A percentile compares a stretch with the other conserved stretches of the same genome.
These are phyloP conservation scores for Colletotrichum sp. DNA, from an alignment of 2,329 filamentous ascomycete species.

Conservation along the genomic window DNA sequence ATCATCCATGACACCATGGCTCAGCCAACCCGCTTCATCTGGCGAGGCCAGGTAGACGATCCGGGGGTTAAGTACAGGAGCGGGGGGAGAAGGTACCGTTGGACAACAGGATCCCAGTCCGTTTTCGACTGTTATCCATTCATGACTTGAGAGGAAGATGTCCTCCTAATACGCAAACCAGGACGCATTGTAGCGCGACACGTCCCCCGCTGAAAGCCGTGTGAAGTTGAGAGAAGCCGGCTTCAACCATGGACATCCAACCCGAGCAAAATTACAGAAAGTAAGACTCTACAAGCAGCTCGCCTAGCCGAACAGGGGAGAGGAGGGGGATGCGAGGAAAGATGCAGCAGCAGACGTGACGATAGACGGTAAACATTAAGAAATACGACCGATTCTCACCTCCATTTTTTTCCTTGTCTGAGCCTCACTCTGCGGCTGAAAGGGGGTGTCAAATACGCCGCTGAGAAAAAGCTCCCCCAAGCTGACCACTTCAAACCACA, in stretches of 20 bases:
- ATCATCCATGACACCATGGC: constrained; percentile 11
- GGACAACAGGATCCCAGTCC: neutral
- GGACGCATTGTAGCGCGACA: neutral
- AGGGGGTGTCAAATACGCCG: neutral
- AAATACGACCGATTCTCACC: constrained; percentile 3
- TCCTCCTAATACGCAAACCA: neutral
- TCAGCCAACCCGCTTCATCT: constrained; percentile 9
- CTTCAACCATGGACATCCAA: neutral
- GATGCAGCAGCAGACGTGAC: neutral
- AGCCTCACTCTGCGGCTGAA: neutral
- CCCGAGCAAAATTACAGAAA: neutral
- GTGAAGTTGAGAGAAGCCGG: neutral
- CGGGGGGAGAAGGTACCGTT: neutral
- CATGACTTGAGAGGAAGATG: neutral
- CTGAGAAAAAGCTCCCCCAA: neutral
- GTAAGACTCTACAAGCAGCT: neutral
- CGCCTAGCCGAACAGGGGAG: neutral
- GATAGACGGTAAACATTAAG: neutral
- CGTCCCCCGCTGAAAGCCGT: neutral
- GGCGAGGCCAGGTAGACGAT: neutral
- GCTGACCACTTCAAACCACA: neutral
- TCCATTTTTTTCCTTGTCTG: neutral
- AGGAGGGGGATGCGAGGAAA: neutral
- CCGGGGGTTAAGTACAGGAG: neutral
- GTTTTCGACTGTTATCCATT: neutral